Conservation (phyloP, 768 basidiomycete genomes). For the Pleurotus djamor region DNA sequence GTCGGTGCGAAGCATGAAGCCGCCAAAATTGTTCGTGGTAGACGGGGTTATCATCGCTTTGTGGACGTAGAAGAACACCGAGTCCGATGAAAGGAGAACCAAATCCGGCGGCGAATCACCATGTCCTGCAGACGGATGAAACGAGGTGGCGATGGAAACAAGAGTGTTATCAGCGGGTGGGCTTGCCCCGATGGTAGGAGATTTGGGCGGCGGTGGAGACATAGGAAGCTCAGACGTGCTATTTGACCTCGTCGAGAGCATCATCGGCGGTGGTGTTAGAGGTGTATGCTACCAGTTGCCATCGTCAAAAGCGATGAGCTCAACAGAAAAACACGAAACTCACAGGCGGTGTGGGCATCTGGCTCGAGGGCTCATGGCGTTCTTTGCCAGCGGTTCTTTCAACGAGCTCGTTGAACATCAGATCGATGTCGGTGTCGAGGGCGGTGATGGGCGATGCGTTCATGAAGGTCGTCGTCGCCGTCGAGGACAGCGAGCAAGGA, state of each 20-base stretch:
- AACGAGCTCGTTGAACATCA: background rate
- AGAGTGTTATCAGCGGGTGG: background rate
- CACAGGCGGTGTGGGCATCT: background rate
- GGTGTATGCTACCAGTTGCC: background rate
- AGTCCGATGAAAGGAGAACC: slow-evolving; percentile 1
- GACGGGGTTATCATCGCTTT: background rate
- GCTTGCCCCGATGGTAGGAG: background rate
- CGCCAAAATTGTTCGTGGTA: background rate
- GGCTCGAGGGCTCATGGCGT: background rate
- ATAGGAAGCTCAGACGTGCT: background rate
- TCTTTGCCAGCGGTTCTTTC: background rate
- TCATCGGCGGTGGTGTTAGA: background rate
- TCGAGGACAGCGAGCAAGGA: background rate
- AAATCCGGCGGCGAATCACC: background rate
- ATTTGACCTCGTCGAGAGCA: background rate
- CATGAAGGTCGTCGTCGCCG: background rate
- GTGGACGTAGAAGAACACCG: slow-evolving; percentile 4
- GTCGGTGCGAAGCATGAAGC: background rate
- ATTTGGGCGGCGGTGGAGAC: background rate
- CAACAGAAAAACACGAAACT: background rate
- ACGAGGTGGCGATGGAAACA: background rate
- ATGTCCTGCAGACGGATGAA: background rate
- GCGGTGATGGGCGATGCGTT: background rate
- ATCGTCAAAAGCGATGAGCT: background rate
- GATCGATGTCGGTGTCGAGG: background rate